phyloP scores from a whole-genome alignment of 2,329 filamentous ascomycete genomes.

The Neonectria sp. region DNA sequence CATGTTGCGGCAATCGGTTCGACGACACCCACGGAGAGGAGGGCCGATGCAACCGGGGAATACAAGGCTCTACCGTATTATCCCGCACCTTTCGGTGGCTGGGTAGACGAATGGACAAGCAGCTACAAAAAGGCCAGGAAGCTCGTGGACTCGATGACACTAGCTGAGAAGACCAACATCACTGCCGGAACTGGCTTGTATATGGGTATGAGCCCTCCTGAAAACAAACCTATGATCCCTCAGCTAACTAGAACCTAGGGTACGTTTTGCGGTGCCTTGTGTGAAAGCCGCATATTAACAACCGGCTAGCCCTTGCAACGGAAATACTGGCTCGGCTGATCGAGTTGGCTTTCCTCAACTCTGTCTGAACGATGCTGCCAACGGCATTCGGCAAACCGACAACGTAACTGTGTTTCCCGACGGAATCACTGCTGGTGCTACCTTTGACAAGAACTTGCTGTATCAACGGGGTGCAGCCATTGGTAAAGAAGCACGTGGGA shows the following conservation, averaged over 20 bases:
- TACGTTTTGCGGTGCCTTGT: background rate
- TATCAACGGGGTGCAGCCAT: constrained; percentile 77
- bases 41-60: constrained; percentile 24
- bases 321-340: constrained; percentile 80
- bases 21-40: constrained; percentile 7
- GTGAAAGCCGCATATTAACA: constrained; percentile 7
- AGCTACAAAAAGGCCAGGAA: constrained; percentile 79
- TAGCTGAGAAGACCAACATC: constrained; percentile 86
- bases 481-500: constrained; percentile 80
- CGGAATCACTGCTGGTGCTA: constrained; percentile 83
- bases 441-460: constrained; percentile 81
- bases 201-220: constrained; percentile 68
- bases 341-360: constrained; percentile 81
- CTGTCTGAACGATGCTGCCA: constrained; percentile 79
- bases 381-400: constrained; percentile 81
- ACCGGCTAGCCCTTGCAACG: constrained; percentile 74
- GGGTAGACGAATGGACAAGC: constrained; percentile 76
- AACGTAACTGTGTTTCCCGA: constrained; percentile 84
- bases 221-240: background rate
- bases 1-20: constrained; percentile 24
- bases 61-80: constrained; percentile 73
- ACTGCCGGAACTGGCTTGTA: constrained; percentile 79
- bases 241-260: constrained; percentile 31
- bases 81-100: constrained; percentile 80
- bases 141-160: constrained; percentile 81